Evolutionary conservation across 139 green algal species (phyloP), one percentile per base, ranked within the genome.

Genomic region (Picochlorum costavermella): DNA sequence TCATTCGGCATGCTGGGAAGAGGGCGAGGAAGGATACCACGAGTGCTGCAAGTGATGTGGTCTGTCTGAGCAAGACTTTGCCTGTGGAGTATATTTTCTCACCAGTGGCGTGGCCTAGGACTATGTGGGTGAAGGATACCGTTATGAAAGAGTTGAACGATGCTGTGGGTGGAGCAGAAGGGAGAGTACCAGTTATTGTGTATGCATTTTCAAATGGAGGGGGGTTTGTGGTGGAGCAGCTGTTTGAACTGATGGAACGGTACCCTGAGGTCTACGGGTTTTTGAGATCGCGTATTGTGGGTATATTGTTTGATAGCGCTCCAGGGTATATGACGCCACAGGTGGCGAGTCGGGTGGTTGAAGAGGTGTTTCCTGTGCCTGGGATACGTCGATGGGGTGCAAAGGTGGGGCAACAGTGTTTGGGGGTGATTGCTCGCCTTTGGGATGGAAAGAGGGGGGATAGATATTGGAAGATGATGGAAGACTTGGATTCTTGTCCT

Each of bases 121-220:
- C 43, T 28, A 56, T 14, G 8, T 72, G 44, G 20, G 70, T 65
- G 2, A 17, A 31, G 16, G 13, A 20, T 12, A 33, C 67, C 30
- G 33, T 40, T 40, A 63, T 76, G 6, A 17, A 67, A 12, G 5
- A 20, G 46, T 28, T 53, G 17, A 10, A 0, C 10, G 46, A 53
- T 6, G n/a, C 46, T 11, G 46, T 53, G 17, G 46, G 17, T 5
- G 46, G 46, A 28, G 1, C 17, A 13, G 46, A 53, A 5, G n/a
- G 46, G 16, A 20, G 17, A 6, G 46, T 53, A 40, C 33, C 17
- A 2, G 4, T 76, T 20, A 31, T 57, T 10, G 30, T 76, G 25
- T 76, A 64, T 28, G 58, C 49, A 14, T 76, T 76, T 64, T 56
- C 23, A 20, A 76, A 76, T 30, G 70, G 70, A 31, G 68, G 64